Conservation (phyloP, 768 basidiomycete species). For the Russula emetica region DNA sequence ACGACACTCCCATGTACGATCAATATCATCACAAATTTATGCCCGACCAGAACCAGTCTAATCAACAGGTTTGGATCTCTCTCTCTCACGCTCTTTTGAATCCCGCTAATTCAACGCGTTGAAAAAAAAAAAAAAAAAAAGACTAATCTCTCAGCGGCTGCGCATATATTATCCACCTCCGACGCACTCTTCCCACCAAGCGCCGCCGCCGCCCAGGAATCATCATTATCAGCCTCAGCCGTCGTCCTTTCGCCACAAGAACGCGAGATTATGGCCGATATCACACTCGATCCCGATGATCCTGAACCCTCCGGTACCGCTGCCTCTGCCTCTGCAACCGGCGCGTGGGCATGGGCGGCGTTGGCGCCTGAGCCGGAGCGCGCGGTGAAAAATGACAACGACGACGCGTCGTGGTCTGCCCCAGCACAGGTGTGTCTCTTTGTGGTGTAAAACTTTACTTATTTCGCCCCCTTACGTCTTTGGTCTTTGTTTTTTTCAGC, state of each 20-base stretch:
- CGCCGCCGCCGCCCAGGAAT: background rate
- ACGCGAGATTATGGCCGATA: constrained; percentile 25
- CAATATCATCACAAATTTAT: background rate
- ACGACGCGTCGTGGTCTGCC: background rate
- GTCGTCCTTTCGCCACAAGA: constrained; percentile 18
- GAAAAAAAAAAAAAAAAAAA: background rate
- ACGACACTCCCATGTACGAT: background rate
- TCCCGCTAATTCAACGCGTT: background rate
- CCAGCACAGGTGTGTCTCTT: background rate
- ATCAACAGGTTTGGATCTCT: background rate
- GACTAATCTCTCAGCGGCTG: background rate
- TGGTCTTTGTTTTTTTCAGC: too few species aligned
- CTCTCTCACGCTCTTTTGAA: background rate
- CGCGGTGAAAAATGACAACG: background rate
- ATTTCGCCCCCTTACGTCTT: background rate
- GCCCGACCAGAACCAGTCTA: background rate
- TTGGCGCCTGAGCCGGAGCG: background rate
- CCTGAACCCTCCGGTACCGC: background rate
- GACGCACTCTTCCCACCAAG: background rate
- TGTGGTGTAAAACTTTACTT: too few species aligned
- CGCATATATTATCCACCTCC: background rate
- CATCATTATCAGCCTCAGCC: background rate
- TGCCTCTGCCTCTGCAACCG: background rate
- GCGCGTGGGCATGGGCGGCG: constrained; percentile 8
- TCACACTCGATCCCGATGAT: constrained; percentile 21